These are phyloP conservation scores for Pugionium dolabratum DNA, from an alignment of 345 rosid genomes.

Conservation along the genomic window DNA sequence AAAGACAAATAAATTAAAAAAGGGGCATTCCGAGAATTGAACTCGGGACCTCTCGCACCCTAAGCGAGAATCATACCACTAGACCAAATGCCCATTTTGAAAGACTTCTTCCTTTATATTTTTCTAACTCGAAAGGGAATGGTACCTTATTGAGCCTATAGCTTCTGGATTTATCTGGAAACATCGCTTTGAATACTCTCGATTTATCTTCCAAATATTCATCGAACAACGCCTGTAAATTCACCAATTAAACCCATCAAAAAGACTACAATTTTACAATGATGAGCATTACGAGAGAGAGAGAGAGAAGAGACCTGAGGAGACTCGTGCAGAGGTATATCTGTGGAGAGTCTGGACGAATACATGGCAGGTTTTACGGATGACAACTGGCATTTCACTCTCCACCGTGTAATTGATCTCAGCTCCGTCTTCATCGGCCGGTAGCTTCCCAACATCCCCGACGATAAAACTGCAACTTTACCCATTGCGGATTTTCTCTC, in stretches of 20 bases:
- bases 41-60: constrained; percentile 88
- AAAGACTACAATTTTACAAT: background rate
- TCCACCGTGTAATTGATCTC: constrained; percentile 34
- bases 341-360: constrained; percentile 68
- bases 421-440: constrained; percentile 27
- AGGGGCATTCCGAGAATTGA: constrained; percentile 73
- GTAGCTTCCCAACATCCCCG: constrained; percentile 32
- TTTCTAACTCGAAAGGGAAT: no score
- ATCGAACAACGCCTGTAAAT: constrained; percentile 73
- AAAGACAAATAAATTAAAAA: background rate
- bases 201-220: constrained; percentile 74
- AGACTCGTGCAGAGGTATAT: constrained; percentile 75
- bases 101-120: accelerated
- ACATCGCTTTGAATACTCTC: constrained; percentile 79
- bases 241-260: background rate
- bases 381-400: constrained; percentile 40
- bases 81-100: constrained; percentile 69
- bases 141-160: constrained; percentile 65
- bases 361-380: constrained; percentile 55
- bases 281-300: background rate
- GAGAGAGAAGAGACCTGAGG: constrained; percentile 68
- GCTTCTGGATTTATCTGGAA: constrained; percentile 74
- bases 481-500: constrained; percentile 25
- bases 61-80: constrained; percentile 94
- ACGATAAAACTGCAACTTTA: constrained; percentile 42